phyloP scores from a whole-genome alignment of 257 asterid species.

The Solanum medicagineum region DNA sequence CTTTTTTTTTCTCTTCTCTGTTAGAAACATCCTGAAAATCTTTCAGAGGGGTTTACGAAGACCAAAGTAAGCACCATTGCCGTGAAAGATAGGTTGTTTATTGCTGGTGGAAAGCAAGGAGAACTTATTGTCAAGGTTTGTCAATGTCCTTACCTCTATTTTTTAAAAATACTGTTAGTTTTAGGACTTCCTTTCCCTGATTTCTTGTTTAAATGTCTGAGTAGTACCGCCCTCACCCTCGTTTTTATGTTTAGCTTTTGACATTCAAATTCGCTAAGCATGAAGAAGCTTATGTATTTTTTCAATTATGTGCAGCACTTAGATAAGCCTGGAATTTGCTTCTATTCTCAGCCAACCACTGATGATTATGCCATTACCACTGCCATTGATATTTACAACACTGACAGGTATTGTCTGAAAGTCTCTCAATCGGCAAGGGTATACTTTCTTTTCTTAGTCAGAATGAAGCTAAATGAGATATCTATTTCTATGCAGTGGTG shows the following conservation, averaged over 20 bases:
- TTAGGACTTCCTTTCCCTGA: not conserved
- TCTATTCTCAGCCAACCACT: conserved; percentile 59
- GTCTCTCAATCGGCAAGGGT: no score
- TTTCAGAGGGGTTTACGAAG: conserved; percentile 34
- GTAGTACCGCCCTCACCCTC: no score
- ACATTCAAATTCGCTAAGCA: not conserved
- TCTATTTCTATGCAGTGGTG: no score
- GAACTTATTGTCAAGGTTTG: conserved; percentile 77
- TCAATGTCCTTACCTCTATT: not conserved
- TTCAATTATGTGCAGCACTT: conserved; percentile 39
- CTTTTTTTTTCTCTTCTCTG: not conserved
- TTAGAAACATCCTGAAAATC: conserved; percentile 85
- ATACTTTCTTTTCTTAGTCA: no score
- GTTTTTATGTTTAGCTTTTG: not conserved
- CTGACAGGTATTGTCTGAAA: conserved; percentile 38
- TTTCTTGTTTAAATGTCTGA: no score
- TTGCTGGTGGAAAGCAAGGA: conserved; percentile 81
- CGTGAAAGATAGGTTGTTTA: no score
- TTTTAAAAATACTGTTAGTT: not conserved
- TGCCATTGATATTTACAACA: conserved; percentile 65
- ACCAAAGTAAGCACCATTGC: no score
- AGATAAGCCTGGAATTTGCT: conserved; percentile 78
- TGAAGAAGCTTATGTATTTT: not conserved
- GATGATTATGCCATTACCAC: conserved; percentile 88
- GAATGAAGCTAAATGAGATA: no score